Evolutionary conservation across 1,284 basidiomycete species (phyloP), one percentile per base, ranked within the genome.

Genomic region (Abortiporus biennis): DNA sequence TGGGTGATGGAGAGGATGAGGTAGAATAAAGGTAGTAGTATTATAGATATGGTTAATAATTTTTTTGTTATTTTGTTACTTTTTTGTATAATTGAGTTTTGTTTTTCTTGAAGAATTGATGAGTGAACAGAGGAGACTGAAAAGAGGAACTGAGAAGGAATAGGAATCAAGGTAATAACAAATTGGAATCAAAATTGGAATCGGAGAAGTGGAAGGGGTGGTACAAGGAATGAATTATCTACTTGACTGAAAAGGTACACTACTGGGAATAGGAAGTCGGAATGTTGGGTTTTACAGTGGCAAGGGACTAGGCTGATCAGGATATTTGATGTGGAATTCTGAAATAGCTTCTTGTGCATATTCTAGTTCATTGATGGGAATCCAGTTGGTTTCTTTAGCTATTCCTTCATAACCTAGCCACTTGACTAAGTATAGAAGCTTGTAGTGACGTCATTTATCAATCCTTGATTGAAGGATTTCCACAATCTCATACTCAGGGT

Each of bases 381-480:
- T 21, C n/a, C n/a, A n/a, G n/a, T n/a, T n/a, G n/a, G n/a, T n/a
- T n/a, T n/a, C n/a, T n/a, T n/a, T n/a, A n/a, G n/a, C n/a, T n/a
- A n/a, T n/a, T n/a, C n/a, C n/a, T n/a, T n/a, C n/a, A n/a, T n/a
- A n/a, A n/a, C n/a, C n/a, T n/a, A n/a, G n/a, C n/a, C n/a, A n/a
- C n/a, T n/a, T n/a, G n/a, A n/a, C n/a, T n/a, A n/a, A n/a, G 33
- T 34, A 31, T 5, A 44, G 22, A 19, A 44, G 29, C n/a, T 44
- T 30, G 38, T 37, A 44, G 12, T 2, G 15, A 16, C n/a, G 17
- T 6, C 38, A 21, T 12, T 37, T 25, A 17, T 44, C 42, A 12
- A 44, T 12, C 29, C 40, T 44, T 17, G 36, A 40, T 20, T 38
- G 16, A 2, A 45, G 32, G 39, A 45, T 37, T 30, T 45, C 43